Evolutionary conservation across 805 yeast genomes (phyloP).

Genomic region (Kurtzmaniella fragi): DNA sequence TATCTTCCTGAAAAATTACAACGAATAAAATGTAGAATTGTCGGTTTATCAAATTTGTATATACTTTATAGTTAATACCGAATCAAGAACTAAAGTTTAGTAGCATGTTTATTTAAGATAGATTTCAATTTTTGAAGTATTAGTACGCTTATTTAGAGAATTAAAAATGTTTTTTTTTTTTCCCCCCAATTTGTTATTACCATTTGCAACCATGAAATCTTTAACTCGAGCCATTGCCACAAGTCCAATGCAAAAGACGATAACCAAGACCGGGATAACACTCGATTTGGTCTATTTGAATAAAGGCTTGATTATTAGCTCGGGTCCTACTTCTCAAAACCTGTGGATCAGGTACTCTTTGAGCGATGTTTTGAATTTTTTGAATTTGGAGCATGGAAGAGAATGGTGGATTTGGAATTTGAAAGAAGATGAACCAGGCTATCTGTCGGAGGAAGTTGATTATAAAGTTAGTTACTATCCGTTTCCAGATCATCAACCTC

Average conservation of each 20-base stretch:
- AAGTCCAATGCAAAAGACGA: conserved; percentile 16
- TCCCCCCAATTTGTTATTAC: not conserved
- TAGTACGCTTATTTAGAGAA: too few relatives aligned
- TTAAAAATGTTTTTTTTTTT: too few relatives aligned
- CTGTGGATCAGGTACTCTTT: conserved; percentile 49
- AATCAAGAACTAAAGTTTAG: not conserved
- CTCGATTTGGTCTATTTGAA: conserved; percentile 68
- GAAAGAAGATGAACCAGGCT: conserved; percentile 49
- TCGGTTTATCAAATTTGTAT: not conserved
- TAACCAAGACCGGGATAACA: conserved; percentile 17
- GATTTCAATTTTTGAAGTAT: too few relatives aligned
- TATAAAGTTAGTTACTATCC: conserved; percentile 42
- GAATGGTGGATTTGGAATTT: conserved; percentile 76
- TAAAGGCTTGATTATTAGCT: conserved; percentile 61
- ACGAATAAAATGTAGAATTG: not conserved
- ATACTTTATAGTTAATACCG: conserved; percentile 1
- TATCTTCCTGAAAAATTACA: too few relatives aligned
- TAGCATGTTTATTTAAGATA: not conserved
- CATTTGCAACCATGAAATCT: conserved; percentile 1
- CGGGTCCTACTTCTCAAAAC: conserved; percentile 56
- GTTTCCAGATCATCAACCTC: conserved; percentile 75
- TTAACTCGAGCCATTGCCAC: conserved; percentile 13
- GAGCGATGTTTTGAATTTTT: conserved; percentile 43
- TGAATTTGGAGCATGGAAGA: conserved; percentile 42
- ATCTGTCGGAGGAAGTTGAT: conserved; percentile 33